phyloP scores from a whole-genome alignment of 129 eudicot species.

The Erigeron canadensis region DNA sequence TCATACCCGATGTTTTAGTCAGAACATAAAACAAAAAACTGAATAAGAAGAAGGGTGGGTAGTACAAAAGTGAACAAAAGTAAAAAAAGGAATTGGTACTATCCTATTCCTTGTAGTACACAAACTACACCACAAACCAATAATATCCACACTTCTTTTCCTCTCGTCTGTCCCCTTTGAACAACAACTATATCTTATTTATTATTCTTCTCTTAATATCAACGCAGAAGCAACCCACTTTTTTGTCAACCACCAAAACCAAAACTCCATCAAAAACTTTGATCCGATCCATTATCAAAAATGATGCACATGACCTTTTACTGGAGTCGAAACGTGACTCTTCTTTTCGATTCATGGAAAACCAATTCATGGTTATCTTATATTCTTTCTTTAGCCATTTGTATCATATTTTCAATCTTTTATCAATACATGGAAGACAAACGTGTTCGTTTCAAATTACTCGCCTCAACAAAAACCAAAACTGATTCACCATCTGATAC shows the following conservation, averaged over 20 bases:
- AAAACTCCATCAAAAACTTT: not conserved
- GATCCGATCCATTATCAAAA: conserved; percentile 14
- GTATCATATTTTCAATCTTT: conserved; percentile 57
- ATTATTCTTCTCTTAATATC: no score
- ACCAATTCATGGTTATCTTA: conserved; percentile 53
- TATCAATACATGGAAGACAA: conserved; percentile 85
- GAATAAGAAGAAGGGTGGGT: no score
- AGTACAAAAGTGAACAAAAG: no score
- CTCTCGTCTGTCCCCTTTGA: no score
- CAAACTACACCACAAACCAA: no score
- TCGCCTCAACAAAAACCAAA: conserved; percentile 16
- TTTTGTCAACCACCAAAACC: not conserved
- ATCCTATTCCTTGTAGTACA: no score
- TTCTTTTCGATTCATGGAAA: conserved; percentile 74
- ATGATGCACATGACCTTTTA: conserved; percentile 99
- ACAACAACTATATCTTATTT: no score
- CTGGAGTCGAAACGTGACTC: conserved; percentile 66
- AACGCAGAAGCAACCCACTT: not conserved
- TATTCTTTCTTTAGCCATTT: conserved; percentile 42
- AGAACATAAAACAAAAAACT: no score
- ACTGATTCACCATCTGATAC: not conserved
- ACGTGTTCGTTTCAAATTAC: conserved; percentile 58
- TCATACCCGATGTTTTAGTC: no score
- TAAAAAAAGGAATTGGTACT: no score
- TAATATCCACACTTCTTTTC: no score